Percentiles rank a stretch among this genome's conserved stretches.
These are phyloP conservation scores for Aspergillus carlsbadensis DNA, from an alignment of 495 filamentous ascomycete species.

Conservation along the genomic window DNA sequence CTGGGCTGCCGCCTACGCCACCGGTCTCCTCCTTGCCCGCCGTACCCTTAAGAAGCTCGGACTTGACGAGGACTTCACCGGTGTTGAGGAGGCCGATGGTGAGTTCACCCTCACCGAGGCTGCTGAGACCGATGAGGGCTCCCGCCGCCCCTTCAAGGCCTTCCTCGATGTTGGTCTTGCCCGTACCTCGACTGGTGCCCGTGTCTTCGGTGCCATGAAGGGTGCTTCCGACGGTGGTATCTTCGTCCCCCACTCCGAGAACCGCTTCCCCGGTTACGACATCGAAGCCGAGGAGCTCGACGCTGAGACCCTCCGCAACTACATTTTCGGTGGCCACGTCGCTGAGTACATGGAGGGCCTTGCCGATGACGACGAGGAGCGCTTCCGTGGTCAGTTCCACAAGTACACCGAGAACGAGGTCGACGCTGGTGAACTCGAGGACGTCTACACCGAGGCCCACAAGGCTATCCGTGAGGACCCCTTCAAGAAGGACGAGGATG, in stretches of 20 bases:
- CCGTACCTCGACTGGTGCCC: conserved; percentile 95
- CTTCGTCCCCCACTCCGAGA: conserved; percentile 96
- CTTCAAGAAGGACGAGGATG: conserved; percentile 87
- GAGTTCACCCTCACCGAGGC: conserved; percentile 94
- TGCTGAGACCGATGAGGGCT: conserved; percentile 76
- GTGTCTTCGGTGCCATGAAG: conserved; percentile 99
- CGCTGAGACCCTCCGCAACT: conserved; percentile 93
- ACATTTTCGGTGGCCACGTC: conserved; percentile 98
- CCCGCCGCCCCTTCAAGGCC: conserved; percentile 96
- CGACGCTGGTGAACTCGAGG: conserved; percentile 96
- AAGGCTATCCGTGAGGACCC: conserved; percentile 96
- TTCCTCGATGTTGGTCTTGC: conserved; percentile 96
- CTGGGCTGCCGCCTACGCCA: conserved; percentile 97
- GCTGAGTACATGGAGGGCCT: conserved; percentile 99
- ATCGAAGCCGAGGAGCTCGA: conserved; percentile 97
- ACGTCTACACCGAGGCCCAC: conserved; percentile 93
- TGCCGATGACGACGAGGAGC: conserved; percentile 99
- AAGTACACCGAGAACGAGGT: conserved; percentile 96
- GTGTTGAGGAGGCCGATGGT: conserved; percentile 92
- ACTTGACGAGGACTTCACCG: conserved; percentile 83
- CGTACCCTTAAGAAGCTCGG: conserved; percentile 95
- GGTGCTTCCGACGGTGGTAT: conserved; percentile 98
- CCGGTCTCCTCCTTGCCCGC: conserved; percentile 93
- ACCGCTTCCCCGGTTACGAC: conserved; percentile 98
- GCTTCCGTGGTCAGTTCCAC: conserved; percentile 96